Evolutionary conservation across 2,329 filamentous ascomycete genomes (phyloP).

Genomic region (Epichloe uncinata): DNA sequence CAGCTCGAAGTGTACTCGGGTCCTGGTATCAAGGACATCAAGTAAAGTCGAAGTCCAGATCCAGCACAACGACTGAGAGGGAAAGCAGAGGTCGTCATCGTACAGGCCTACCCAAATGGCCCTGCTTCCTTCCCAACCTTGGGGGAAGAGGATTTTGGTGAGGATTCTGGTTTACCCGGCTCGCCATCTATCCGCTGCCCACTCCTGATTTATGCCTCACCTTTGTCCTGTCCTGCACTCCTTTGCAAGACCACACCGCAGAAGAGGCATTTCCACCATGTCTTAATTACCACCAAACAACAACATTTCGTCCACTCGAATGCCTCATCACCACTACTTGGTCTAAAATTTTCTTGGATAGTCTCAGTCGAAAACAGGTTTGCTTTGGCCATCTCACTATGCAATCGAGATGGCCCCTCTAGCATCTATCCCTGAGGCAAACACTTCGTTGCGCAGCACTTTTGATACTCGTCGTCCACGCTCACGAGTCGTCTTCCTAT

Average conservation of each 20-base stretch:
- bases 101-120: background rate
- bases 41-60: conserved; percentile 15
- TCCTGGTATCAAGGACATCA: conserved; percentile 66
- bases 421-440: conserved; percentile 16
- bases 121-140: background rate
- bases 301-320: conserved; percentile 2
- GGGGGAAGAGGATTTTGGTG: background rate
- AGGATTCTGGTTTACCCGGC: background rate
- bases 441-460: conserved; percentile 9
- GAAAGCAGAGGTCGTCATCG: background rate
- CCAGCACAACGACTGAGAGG: background rate
- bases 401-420: conserved; percentile 15
- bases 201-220: background rate
- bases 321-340: conserved; percentile 4
- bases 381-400: conserved; percentile 4
- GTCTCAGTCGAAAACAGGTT: conserved; percentile 9
- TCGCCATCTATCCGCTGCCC: background rate
- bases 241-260: background rate
- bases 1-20: conserved; percentile 75
- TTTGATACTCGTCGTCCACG: conserved; percentile 10
- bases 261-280: conserved; percentile 6
- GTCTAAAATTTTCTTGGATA: conserved; percentile 12
- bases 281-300: conserved; percentile 3
- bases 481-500: conserved; percentile 15
- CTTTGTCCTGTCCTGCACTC: too few species aligned